phyloP scores from a whole-genome alignment of 352 stramenopile genomes.

The Phytophthora pluvialis region DNA sequence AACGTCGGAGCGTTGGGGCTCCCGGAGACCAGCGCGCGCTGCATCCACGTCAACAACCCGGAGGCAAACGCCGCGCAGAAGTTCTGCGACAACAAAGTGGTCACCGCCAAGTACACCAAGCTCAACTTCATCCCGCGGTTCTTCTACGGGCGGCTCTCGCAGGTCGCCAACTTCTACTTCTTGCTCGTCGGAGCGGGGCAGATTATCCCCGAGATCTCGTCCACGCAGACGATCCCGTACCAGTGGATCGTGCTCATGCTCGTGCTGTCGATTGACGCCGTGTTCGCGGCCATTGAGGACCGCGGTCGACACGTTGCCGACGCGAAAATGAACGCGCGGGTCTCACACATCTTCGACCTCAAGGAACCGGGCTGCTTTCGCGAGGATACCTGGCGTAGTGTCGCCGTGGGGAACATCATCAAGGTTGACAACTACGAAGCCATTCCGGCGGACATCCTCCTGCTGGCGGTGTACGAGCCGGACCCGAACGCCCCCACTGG shows the following conservation, averaged over 20 bases:
- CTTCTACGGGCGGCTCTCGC: conserved; percentile 85
- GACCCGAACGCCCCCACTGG: conserved; percentile 66
- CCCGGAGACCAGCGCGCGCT: conserved; percentile 53
- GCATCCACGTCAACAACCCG: conserved; percentile 80
- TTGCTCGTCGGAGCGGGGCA: conserved; percentile 87
- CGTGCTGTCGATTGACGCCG: conserved; percentile 84
- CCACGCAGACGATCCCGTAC: conserved; percentile 84
- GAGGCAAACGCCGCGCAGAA: conserved; percentile 52
- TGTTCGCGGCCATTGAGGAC: conserved; percentile 89
- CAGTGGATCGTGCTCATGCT: conserved; percentile 88
- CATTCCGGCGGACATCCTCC: conserved; percentile 81
- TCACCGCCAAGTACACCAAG: conserved; percentile 90
- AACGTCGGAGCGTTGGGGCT: conserved; percentile 32
- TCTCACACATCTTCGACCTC: conserved; percentile 69
- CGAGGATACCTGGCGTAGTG: conserved; percentile 59
- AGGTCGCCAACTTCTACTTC: conserved; percentile 92
- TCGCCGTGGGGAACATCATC: conserved; percentile 83
- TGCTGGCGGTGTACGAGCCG: conserved; percentile 76
- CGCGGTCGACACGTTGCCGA: conserved; percentile 77
- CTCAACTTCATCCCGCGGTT: conserved; percentile 87
- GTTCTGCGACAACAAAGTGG: conserved; percentile 85
- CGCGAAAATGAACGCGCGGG: conserved; percentile 81
- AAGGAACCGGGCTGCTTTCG: conserved; percentile 52
- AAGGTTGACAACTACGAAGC: conserved; percentile 89
- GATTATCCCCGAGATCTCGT: conserved; percentile 87